Evolutionary conservation across 768 basidiomycete genomes (phyloP), one percentile per base, ranked within the genome.

Genomic region (Mycena maculata): DNA sequence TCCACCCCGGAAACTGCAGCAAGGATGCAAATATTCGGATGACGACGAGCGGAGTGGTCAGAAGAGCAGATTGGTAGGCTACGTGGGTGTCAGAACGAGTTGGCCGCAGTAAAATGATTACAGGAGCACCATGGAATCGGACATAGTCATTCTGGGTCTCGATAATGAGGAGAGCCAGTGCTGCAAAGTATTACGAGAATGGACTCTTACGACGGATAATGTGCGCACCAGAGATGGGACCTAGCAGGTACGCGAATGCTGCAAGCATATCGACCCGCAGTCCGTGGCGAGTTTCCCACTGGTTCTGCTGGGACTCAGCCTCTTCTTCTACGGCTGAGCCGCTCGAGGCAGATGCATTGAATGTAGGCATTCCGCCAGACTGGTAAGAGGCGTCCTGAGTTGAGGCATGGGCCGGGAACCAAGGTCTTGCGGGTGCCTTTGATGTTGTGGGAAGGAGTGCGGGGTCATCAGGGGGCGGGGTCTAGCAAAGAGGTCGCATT

Each of bases 41-140:
- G 27, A 88, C 50, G 36, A 92, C 72, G 12, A 92, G 76, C 8
- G 92, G 92, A 0, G 87, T 87, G 6, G 88, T 87, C 45, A 92
- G 76, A 15, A 94, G 81, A 5, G 90, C 92, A 13, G 92, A 92
- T 78, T 93, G 92, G 74, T 93, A 93, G 31, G 91, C 93, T 94
- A 31, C 4, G 57, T 52, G 70, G 53, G 60, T 9, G 49, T 58
- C 54, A 60, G 39, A 33, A 60, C 48, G 31, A 48, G 52, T 12
- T 67, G 15, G 0, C 33, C 44, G 56, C 48, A 39, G 22, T 23
- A 57, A 45, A 28, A n/a, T 9, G 39, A 13, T 58, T 38, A 18
- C 28, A 55, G 53, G 74, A 86, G 72, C 57, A 91, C 92, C 90
- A 74, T 92, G 92, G 75, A 93, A 93, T 58, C 92, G 88, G 63